A percentile compares a stretch with the other conserved stretches of the same genome.
Evolutionary conservation across 164 flowering plant genomes (phyloP).

Genomic region (Stephania japonica): DNA sequence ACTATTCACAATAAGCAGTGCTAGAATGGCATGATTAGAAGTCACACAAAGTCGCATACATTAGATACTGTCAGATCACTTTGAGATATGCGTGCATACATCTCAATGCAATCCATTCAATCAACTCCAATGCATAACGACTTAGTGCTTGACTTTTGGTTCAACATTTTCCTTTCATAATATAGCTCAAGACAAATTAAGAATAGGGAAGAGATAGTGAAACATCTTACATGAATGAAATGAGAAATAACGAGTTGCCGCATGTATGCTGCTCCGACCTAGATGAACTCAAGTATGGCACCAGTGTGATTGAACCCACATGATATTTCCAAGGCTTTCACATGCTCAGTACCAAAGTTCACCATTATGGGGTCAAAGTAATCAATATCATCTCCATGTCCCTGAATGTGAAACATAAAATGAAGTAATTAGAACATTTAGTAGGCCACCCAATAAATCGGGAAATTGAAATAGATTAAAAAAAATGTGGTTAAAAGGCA

Average conservation of each 20-base stretch:
- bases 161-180: neutral
- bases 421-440: neutral
- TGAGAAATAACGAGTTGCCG: neutral
- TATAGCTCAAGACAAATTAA: neutral
- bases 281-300: conserved; percentile 54
- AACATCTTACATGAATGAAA: neutral
- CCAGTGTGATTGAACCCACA: conserved; percentile 98
- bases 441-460: neutral
- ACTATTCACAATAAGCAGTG: neutral
- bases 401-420: conserved; percentile 36
- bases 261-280: conserved; percentile 4
- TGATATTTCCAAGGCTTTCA: conserved; percentile 65
- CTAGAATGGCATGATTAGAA: too few species aligned
- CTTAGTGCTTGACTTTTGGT: too few species aligned
- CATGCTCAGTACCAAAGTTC: conserved; percentile 33
- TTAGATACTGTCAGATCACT: too few species aligned
- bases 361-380: conserved; percentile 49
- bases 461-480: neutral
- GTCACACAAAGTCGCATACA: too few species aligned
- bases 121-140: too few species aligned
- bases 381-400: conserved; percentile 81
- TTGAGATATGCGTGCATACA: too few species aligned
- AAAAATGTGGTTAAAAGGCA: too few species aligned
- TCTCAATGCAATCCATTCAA: too few species aligned
- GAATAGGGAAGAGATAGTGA: neutral